Percentiles rank a stretch among this genome's conserved stretches.
These are phyloP conservation scores for Golubevia sp. DNA, from an alignment of 1,284 basidiomycete species.

Conservation along the genomic window DNA sequence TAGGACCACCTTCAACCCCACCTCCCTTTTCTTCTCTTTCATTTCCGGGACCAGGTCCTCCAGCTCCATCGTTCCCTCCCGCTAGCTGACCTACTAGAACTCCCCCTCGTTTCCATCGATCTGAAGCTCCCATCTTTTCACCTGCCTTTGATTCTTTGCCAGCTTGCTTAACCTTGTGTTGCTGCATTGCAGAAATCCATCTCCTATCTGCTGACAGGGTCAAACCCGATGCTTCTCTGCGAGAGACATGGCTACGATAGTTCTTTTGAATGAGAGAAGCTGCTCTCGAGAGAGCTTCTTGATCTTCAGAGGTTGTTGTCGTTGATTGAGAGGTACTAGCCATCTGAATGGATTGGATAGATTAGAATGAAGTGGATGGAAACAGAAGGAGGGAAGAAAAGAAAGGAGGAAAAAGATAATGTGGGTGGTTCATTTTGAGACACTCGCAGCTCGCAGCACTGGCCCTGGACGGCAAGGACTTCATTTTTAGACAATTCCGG, in stretches of 20 bases:
- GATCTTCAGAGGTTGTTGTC: too few species aligned
- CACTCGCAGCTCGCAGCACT: too few species aligned
- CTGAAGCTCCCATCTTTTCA: conserved; percentile 20
- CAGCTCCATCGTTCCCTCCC: not conserved
- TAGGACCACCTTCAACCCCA: conserved; percentile 28
- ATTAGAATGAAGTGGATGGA: too few species aligned
- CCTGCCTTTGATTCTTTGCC: conserved; percentile 14
- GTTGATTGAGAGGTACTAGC: too few species aligned
- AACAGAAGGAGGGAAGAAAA: too few species aligned
- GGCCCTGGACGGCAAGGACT: too few species aligned
- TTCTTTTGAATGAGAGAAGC: conserved; percentile 38
- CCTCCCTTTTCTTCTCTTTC: conserved; percentile 18
- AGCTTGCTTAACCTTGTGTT: conserved; percentile 27
- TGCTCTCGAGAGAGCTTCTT: conserved; percentile 4
- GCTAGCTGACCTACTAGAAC: conserved; percentile 38
- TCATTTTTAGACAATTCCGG: too few species aligned
- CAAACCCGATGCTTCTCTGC: conserved; percentile 32
- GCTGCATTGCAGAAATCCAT: conserved; percentile 37
- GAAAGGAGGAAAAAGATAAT: too few species aligned
- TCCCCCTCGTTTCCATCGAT: conserved; percentile 40
- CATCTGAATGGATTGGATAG: too few species aligned
- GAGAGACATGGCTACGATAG: conserved; percentile 41
- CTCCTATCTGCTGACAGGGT: conserved; percentile 35
- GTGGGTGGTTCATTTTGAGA: too few species aligned
- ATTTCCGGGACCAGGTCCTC: conserved; percentile 20